phyloP scores from a whole-genome alignment of 345 rosid genomes.

The Draba incana region DNA sequence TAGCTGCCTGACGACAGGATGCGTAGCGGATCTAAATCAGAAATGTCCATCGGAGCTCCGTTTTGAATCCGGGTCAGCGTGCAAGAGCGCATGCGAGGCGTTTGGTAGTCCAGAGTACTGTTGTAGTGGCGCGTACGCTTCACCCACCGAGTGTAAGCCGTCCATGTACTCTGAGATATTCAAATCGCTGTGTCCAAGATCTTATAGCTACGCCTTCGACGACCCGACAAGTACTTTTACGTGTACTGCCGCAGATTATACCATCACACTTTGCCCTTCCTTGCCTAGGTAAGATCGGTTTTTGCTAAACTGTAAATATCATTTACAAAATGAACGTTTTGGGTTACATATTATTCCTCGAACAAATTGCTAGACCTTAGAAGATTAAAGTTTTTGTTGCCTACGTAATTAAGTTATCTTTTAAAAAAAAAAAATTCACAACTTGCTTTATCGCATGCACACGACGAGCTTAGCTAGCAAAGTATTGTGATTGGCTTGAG shows the following conservation, averaged over 20 bases:
- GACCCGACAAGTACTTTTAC: slow-evolving; percentile 79
- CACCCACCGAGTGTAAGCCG: slow-evolving; percentile 67
- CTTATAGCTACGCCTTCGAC: slow-evolving; percentile 82
- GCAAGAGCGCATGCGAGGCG: slow-evolving; percentile 84
- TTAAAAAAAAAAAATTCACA: too few species aligned
- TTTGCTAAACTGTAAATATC: too few species aligned
- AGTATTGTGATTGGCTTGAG: slow-evolving; percentile 38
- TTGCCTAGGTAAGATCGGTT: slow-evolving; percentile 45
- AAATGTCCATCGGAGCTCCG: slow-evolving; percentile 64
- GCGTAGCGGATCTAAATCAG: slow-evolving; percentile 63
- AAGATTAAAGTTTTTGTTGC: too few species aligned
- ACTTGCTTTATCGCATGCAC: slow-evolving; percentile 30
- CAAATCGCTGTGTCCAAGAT: slow-evolving; percentile 66
- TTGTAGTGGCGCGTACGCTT: slow-evolving; percentile 61
- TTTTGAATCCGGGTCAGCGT: slow-evolving; percentile 48
- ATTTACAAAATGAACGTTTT: too few species aligned
- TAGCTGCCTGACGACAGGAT: slow-evolving; percentile 61
- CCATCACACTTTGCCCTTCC: slow-evolving; percentile 75
- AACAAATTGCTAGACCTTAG: too few species aligned
- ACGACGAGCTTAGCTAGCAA: slow-evolving; percentile 47
- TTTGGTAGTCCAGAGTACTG: slow-evolving; percentile 67
- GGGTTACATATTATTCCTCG: too few species aligned
- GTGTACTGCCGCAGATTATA: slow-evolving; percentile 63
- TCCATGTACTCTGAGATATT: slow-evolving; percentile 63
- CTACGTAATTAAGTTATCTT: too few species aligned